Evolutionary conservation across 164 flowering plant genomes (phyloP).

Genomic region (Magnolia changhungtana): DNA sequence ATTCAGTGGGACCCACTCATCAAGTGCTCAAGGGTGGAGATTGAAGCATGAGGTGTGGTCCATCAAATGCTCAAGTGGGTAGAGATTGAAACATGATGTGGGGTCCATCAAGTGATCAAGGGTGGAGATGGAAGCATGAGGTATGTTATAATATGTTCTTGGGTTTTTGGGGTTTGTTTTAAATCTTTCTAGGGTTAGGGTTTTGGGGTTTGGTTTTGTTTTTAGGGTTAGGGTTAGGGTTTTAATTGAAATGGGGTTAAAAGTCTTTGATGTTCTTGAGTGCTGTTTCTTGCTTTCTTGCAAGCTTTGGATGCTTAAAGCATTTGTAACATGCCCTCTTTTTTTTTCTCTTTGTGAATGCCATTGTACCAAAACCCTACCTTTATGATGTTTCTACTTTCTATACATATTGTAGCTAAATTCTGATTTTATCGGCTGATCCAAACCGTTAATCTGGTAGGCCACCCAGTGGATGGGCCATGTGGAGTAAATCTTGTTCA

Average conservation of each 20-base stretch:
- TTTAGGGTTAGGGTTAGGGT: neutral
- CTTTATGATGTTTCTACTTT: too few relatives aligned
- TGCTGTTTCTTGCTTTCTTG: constrained; percentile 4
- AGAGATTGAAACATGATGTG: constrained; percentile 8
- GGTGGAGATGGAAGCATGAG: constrained; percentile 38
- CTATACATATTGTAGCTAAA: too few relatives aligned
- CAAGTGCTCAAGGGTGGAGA: constrained; percentile 39
- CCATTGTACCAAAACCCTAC: too few relatives aligned
- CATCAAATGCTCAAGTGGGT: neutral
- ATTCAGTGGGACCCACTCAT: constrained; percentile 19
- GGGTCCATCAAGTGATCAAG: constrained; percentile 51
- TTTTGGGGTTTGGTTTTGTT: neutral
- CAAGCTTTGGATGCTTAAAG: constrained; percentile 2
- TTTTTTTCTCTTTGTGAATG: too few relatives aligned
- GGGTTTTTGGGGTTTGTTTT: neutral
- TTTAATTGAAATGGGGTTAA: neutral
- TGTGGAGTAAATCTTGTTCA: too few relatives aligned
- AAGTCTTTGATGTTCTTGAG: neutral
- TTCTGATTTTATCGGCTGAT: too few relatives aligned
- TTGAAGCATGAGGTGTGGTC: constrained; percentile 27
- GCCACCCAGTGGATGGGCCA: too few relatives aligned
- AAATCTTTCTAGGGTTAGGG: neutral
- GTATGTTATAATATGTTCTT: neutral
- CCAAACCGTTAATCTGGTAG: too few relatives aligned
- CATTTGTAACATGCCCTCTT: too few relatives aligned